Evolutionary conservation across 805 yeast species (phyloP).

Genomic region (Ogataea nakhonphanomensis): DNA sequence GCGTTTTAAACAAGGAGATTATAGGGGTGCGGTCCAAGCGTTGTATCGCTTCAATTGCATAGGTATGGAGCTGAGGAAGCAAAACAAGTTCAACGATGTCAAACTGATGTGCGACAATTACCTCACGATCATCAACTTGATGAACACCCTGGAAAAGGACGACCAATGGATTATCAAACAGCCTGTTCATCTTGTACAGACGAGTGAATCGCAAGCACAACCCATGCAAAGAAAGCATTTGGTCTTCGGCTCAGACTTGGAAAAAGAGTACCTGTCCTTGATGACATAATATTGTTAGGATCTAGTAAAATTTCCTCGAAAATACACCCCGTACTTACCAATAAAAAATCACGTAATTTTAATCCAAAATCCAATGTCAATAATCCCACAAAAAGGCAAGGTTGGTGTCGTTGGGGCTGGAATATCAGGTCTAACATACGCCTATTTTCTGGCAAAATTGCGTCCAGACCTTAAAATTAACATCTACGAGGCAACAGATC

Average conservation of each 20-base stretch:
- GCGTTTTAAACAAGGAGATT: slow-evolving; percentile 46
- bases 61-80: slow-evolving; percentile 11
- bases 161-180: slow-evolving; percentile 41
- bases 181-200: slow-evolving; percentile 10
- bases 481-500: slow-evolving; percentile 51
- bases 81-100: slow-evolving; percentile 15
- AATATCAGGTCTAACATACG: slow-evolving; percentile 75
- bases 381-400: slow-evolving; percentile 4
- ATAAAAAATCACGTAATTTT: slow-evolving; percentile 4
- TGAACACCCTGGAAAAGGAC: slow-evolving; percentile 35
- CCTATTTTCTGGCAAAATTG: slow-evolving; percentile 62
- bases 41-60: slow-evolving; percentile 38
- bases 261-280: slow-evolving; percentile 21
- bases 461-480: slow-evolving; percentile 73
- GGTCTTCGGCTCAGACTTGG: slow-evolving; percentile 20
- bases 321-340: slow-evolving; percentile 4
- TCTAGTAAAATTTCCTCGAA: not conserved
- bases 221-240: slow-evolving; percentile 4
- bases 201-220: slow-evolving; percentile 2
- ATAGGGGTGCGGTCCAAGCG: slow-evolving; percentile 45
- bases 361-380: slow-evolving; percentile 3
- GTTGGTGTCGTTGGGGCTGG: slow-evolving; percentile 88
- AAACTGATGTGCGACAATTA: slow-evolving; percentile 35
- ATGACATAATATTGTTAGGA: slow-evolving; percentile 4
- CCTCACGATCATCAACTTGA: slow-evolving; percentile 37